Conservation (phyloP, 176 grass and related monocot species). For the Poa pratensis region DNA sequence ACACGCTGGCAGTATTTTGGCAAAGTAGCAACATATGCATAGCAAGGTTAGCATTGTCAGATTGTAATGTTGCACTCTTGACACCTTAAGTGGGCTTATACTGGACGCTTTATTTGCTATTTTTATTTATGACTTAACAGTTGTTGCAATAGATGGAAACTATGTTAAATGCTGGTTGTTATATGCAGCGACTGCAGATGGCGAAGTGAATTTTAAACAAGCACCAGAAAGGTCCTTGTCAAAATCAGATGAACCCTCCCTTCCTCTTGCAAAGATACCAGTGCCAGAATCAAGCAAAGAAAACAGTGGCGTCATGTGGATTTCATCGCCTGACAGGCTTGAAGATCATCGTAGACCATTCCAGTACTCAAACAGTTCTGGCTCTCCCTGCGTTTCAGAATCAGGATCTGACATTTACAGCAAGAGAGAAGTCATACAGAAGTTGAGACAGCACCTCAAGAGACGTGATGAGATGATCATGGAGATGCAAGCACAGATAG, state of each 20-base stretch:
- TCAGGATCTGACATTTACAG: constrained; percentile 79
- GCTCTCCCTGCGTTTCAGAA: constrained; percentile 81
- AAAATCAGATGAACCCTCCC: constrained; percentile 52
- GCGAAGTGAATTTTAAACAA: constrained; percentile 53
- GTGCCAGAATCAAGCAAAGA: constrained; percentile 51
- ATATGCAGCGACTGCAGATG: constrained; percentile 45
- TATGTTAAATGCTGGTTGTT: constrained; percentile 42
- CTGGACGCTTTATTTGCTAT: background rate
- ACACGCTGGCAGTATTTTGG: background rate
- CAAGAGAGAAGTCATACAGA: constrained; percentile 89
- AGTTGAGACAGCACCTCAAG: constrained; percentile 86
- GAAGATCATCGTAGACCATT: constrained; percentile 69
- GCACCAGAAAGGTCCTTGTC: constrained; percentile 38
- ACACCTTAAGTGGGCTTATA: background rate
- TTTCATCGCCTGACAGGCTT: constrained; percentile 64
- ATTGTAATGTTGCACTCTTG: background rate
- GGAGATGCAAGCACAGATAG: constrained; percentile 87
- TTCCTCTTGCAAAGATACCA: constrained; percentile 69
- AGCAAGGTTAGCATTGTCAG: background rate
- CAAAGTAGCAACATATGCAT: background rate
- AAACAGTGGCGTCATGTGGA: constrained; percentile 66
- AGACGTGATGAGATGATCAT: constrained; percentile 82
- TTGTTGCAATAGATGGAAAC: background rate
- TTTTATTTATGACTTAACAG: background rate
- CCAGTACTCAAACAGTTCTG: constrained; percentile 76